Percentiles rank a stretch among this genome's conserved stretches.
Evolutionary conservation across 352 stramenopile species (phyloP).

Genomic region (Phytophthora palmivora): DNA sequence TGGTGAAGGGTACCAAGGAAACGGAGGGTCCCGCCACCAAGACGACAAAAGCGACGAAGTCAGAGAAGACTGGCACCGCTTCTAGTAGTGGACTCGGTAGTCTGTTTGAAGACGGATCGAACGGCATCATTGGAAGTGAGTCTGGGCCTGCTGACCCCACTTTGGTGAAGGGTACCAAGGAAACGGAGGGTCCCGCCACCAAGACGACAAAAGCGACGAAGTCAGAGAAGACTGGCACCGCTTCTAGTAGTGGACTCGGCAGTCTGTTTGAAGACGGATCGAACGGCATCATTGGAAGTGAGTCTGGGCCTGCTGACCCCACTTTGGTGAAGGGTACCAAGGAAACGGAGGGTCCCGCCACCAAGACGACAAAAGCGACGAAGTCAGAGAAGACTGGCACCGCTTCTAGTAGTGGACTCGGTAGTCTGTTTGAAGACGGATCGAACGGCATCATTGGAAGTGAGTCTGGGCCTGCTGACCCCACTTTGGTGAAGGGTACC

Average conservation of each 20-base stretch:
- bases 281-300: slow-evolving; percentile 4
- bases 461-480: slow-evolving; percentile 1
- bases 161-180: too few species aligned
- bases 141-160: too few species aligned
- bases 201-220: too few species aligned
- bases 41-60: too few species aligned
- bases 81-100: slow-evolving; percentile 12
- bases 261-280: slow-evolving; percentile 19
- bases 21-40: too few species aligned
- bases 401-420: slow-evolving; percentile 7
- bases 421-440: slow-evolving; percentile 18
- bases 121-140: slow-evolving; percentile 5
- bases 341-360: too few species aligned
- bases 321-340: too few species aligned
- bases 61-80: slow-evolving; percentile 18
- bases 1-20: too few species aligned
- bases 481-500: slow-evolving; percentile 6
- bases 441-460: slow-evolving; percentile 8
- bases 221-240: slow-evolving; percentile 17
- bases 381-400: slow-evolving; percentile 17
- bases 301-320: too few species aligned
- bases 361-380: too few species aligned
- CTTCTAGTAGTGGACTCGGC: slow-evolving; percentile 10
- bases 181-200: too few species aligned
- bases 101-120: slow-evolving; percentile 15